These are phyloP conservation scores for Curvularia eragrostidis DNA, from an alignment of 2,329 filamentous ascomycete genomes.

Conservation along the genomic window DNA sequence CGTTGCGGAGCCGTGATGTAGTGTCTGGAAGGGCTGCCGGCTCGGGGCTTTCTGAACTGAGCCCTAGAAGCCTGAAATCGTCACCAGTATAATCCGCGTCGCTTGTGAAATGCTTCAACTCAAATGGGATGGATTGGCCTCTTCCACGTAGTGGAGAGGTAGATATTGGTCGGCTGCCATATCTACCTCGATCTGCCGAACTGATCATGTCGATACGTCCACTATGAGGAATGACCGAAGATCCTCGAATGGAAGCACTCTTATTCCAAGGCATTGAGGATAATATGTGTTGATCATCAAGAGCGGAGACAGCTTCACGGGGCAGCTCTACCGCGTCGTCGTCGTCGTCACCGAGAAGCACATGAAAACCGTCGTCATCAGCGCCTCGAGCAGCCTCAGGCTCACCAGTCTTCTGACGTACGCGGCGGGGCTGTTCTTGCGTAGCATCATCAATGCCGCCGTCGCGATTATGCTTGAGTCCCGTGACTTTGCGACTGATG, in stretches of 20 bases:
- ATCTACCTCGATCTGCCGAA: constrained; percentile 46
- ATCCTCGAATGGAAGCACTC: constrained; percentile 62
- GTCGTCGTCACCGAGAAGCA: constrained; percentile 51
- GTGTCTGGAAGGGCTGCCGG: constrained; percentile 11
- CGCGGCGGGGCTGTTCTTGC: constrained; percentile 41
- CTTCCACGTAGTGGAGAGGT: constrained; percentile 68
- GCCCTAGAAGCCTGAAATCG: constrained; percentile 25
- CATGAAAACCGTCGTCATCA: constrained; percentile 43
- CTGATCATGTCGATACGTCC: constrained; percentile 52
- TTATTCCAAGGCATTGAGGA: constrained; percentile 74
- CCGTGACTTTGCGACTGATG: constrained; percentile 34
- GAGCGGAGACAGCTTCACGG: constrained; percentile 68
- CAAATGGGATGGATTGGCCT: constrained; percentile 41
- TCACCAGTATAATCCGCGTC: constrained; percentile 37
- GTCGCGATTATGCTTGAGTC: constrained; percentile 45
- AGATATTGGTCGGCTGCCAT: constrained; percentile 61
- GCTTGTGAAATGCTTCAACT: constrained; percentile 41
- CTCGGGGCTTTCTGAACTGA: constrained; percentile 30
- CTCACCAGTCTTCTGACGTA: constrained; percentile 42
- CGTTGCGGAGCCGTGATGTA: constrained; percentile 56
- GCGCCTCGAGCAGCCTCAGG: constrained; percentile 46
- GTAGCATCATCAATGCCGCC: constrained; percentile 45
- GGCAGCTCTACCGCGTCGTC: constrained; percentile 75
- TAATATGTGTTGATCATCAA: constrained; percentile 71
- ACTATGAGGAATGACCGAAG: constrained; percentile 52